phyloP scores from a whole-genome alignment of 305 asterid species.

The Stenogyne calaminthoides region DNA sequence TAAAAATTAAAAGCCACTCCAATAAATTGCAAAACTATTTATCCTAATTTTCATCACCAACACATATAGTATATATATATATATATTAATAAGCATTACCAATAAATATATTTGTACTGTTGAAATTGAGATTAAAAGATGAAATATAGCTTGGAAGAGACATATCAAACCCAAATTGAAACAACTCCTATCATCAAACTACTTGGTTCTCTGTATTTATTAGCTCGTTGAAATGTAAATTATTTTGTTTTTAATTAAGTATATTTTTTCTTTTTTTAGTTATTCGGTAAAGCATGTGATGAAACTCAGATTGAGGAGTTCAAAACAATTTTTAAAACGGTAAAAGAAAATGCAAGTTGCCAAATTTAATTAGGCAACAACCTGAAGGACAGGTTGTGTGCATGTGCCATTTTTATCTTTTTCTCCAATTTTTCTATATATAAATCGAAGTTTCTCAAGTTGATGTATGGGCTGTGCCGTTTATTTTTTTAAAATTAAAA shows the following conservation, averaged over 20 bases:
- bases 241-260: neutral
- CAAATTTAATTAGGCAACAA: slow-evolving; percentile 6
- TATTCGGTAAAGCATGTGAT: slow-evolving; percentile 33
- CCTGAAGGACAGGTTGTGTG: slow-evolving; percentile 28
- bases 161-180: neutral
- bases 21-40: no score
- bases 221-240: neutral
- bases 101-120: no score
- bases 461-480: neutral
- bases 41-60: no score
- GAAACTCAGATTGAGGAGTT: slow-evolving; percentile 29
- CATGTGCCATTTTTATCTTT: slow-evolving; percentile 23
- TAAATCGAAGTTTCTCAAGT: neutral
- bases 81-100: neutral
- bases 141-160: neutral
- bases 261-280: neutral
- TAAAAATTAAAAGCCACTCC: no score
- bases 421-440: neutral
- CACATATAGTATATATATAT: no score
- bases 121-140: neutral
- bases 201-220: slow-evolving; percentile 25
- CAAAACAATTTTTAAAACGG: slow-evolving; percentile 12
- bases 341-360: slow-evolving; percentile 28
- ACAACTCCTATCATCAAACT: neutral
- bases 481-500: neutral